Evolutionary conservation across 2,329 filamentous ascomycete species (phyloP), one percentile per base, ranked within the genome.

Genomic region (Tolypocladium paradoxum): DNA sequence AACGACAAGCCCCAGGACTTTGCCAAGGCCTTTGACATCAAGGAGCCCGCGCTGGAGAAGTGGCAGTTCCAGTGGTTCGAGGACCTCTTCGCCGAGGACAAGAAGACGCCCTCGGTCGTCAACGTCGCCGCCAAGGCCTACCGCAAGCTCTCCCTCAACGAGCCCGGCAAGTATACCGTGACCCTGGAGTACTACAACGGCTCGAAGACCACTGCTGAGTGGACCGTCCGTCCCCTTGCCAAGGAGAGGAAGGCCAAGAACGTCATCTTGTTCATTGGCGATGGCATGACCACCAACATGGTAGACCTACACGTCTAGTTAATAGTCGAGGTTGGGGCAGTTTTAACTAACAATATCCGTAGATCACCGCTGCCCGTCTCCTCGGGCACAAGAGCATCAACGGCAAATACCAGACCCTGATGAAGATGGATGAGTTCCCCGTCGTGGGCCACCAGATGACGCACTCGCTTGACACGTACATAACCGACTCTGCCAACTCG

Each of bases 401-500:
- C 64, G 89, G 89, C 60, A 88, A 87, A 68, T 95, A 92, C 68
- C 84, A 89, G 73, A 82, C 79, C 54, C 78, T 76, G 53, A 79
- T 95, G 77, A 77, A 82, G 64, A 76, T 95, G 74, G 89, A 95
- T 72, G 78, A 90, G 64, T 93, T 93, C 70, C 88, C 89, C 3
- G 80, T 91, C n/a, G 66, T 92, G 12, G 89, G 89, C 22, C 89
- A 95, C 68, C 88, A 92, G 71, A 92, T 93, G 84, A 91, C 88
- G 12, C 88, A 92, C 70, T 91, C 87, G 1, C 82, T 93, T 64
- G 88, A 92, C 71, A 83, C 77, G 49, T 92, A 88, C 76, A 92
- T 93, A 65, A 93, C 88, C 37, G 88, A 93, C 68, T 89, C 85
- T 56, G 89, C 89, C 70, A 93, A 93, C 72, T 90, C 85, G 6